Evolutionary conservation across 2,329 filamentous ascomycete genomes (phyloP), one percentile per base, ranked within the genome.

Genomic region (Curvularia verruculosa): DNA sequence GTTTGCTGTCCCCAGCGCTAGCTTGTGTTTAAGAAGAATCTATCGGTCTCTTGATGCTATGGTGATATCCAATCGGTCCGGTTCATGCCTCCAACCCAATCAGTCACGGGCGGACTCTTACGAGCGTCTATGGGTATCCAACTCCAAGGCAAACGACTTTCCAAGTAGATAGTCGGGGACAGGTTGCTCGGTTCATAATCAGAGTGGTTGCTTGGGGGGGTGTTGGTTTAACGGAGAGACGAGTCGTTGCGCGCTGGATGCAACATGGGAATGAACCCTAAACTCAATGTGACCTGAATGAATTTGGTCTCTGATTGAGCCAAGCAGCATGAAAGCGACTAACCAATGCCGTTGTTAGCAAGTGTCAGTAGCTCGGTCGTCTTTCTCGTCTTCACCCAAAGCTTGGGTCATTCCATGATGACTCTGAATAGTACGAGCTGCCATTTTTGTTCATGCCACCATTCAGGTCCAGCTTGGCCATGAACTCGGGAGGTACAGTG

Each of bases 401-500:
- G 53, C 63, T 71, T 37, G 67, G 62, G 50, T 75, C 71, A 18
- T 74, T 68, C 74, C 74, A 76, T 28, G 67, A 62, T 8, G 55
- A 57, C 28, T 74, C 69, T 18, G 71, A 66, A 44, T 75, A 75
- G 24, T 75, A 75, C 8, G 69, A 49, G 23, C 59, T 64, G 18
- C 67, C 63, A 12, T 70, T 69, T 39, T 70, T 75, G 53, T 71
- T 75, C 54, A 70, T 73, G 12, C 70, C 69, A 3, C 79, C 78
- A 31, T 71, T 76, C 4, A 85, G 80, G 72, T 97, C 94, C 46
- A 99, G 82, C 79, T 92, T 96, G 59, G 89, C 87, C 59, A 99
- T 80, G 72, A 98, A 96, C 78, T 99, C 95, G 0, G 93, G 89
- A 18, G 95, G 94, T 51, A 99, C 91, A 0, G 91, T 96, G 2